Conservation (phyloP, 768 basidiomycete genomes). For the Cystoderma amianthinum region DNA sequence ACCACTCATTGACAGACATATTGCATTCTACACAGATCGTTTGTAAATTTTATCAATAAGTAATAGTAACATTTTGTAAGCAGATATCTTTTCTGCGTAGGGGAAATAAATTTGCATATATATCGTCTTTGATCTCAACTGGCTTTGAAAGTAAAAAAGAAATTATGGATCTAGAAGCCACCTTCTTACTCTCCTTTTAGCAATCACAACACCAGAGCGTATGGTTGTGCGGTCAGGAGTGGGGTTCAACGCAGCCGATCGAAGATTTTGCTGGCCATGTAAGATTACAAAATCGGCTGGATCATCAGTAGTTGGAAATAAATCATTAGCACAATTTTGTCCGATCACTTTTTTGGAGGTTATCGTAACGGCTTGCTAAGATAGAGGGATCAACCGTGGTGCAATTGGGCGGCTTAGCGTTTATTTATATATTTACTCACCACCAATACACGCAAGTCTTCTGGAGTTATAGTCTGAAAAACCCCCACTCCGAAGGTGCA, state of each 20-base stretch:
- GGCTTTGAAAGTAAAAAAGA: too few species aligned
- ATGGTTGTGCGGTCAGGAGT: constrained; percentile 44
- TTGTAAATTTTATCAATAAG: too few species aligned
- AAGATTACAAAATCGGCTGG: constrained; percentile 55
- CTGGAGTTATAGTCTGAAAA: constrained; percentile 49
- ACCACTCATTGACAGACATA: too few species aligned
- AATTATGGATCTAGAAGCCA: constrained; percentile 31
- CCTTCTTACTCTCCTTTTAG: constrained; percentile 22
- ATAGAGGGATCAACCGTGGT: too few species aligned
- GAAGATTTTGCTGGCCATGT: constrained; percentile 36
- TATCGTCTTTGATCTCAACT: too few species aligned
- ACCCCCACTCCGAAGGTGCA: constrained; percentile 51
- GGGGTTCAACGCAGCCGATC: constrained; percentile 43
- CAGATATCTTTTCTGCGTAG: too few species aligned
- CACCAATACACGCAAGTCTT: constrained; percentile 37
- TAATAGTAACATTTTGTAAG: too few species aligned
- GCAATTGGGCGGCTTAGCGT: too few species aligned
- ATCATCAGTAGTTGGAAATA: constrained; percentile 32
- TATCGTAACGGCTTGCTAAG: constrained; percentile 41
- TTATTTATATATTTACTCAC: constrained; percentile 27
- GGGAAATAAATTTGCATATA: too few species aligned
- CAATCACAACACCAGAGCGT: constrained; percentile 35
- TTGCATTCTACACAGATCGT: too few species aligned
- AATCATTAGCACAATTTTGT: constrained; percentile 14
- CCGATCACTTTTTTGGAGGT: constrained; percentile 48